Conservation (phyloP, 768 basidiomycete genomes). For the Boletus tomentosulus region DNA sequence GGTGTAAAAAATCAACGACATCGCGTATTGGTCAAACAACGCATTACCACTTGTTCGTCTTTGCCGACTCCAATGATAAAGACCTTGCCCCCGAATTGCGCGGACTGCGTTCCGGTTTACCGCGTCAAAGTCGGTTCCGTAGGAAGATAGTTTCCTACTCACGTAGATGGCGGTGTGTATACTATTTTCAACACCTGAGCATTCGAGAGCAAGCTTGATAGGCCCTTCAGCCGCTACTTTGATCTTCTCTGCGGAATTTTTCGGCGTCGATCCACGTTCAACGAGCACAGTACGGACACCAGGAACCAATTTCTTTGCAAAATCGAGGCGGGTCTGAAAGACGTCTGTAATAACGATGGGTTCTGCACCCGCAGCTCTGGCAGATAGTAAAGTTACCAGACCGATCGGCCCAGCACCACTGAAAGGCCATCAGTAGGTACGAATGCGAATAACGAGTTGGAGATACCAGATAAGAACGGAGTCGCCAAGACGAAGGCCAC, state of each 20-base stretch:
- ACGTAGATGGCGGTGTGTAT: conserved; percentile 57
- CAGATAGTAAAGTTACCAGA: conserved; percentile 55
- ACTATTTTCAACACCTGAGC: conserved; percentile 61
- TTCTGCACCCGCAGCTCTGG: conserved; percentile 65
- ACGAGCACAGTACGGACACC: conserved; percentile 56
- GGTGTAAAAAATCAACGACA: neutral
- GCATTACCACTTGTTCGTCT: conserved; percentile 50
- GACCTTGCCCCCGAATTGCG: conserved; percentile 61
- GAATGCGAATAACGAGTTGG: neutral
- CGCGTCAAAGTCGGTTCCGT: neutral
- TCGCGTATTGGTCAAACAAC: conserved; percentile 7
- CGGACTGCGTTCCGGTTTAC: conserved; percentile 38
- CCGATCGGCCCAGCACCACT: conserved; percentile 71
- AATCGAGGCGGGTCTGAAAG: conserved; percentile 60
- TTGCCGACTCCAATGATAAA: conserved; percentile 70
- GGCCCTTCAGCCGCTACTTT: conserved; percentile 47
- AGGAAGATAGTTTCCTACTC: conserved; percentile 15
- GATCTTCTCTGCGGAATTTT: conserved; percentile 50
- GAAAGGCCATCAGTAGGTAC: conserved; percentile 12
- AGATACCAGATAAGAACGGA: conserved; percentile 55
- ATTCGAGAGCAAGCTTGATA: conserved; percentile 55
- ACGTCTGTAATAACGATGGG: conserved; percentile 68
- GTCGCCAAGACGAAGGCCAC: conserved; percentile 62
- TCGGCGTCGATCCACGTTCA: conserved; percentile 39
- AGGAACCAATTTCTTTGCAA: conserved; percentile 59